Base-by-base conservation (phyloP, 495 filamentous ascomycete genomes). In the Neurospora sp. region DNA sequence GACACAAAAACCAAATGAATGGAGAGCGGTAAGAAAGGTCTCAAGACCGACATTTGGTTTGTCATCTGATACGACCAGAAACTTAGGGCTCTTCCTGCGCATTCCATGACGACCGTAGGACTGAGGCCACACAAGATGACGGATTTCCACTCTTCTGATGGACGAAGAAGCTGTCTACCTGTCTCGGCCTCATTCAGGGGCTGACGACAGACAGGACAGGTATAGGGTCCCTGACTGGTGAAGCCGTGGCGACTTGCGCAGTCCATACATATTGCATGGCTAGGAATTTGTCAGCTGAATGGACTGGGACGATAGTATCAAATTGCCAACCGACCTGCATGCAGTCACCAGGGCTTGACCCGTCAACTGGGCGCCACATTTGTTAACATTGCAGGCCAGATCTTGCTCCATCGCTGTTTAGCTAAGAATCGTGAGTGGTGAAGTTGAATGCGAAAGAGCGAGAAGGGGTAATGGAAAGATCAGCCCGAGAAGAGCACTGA, bases 41-140 rank as follows among this genome's bases (percentile, higher is more conserved):
- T 53, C 5, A 12, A 6, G 14, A 76, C 85, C 59, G 40, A 96
- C 94, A 98, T 94, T 83, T 98, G 93, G 77, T 97, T 94, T 7
- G 90, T 91, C 16, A 92, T 90, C 76, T 98, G 96, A 79, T 97
- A 98, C 42, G 90, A 89, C 92, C 93, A 99, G 78, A 98, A 98
- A 18, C 86, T 88, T 71, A 98, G 80, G 5, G 91, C 96, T 72
- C 93, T 87, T 14, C 91, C 91, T 69, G 94, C 92, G 76, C 93
- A 97, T 78, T 98, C 96, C 87, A 97, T 94, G 70, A 99, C 92
- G 12, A 90, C 88, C 46, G 87, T 91, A 3, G 96, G 96, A 71
- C 88, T 92, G 7, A 97, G 82, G 0, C 96, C 96, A 79, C 92
- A 93, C 16, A 99, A 83, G 11, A 96, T 90, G 73, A 93, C 93